Evolutionary conservation across 768 basidiomycete species (phyloP).

Genomic region (Tricholoma sp.): DNA sequence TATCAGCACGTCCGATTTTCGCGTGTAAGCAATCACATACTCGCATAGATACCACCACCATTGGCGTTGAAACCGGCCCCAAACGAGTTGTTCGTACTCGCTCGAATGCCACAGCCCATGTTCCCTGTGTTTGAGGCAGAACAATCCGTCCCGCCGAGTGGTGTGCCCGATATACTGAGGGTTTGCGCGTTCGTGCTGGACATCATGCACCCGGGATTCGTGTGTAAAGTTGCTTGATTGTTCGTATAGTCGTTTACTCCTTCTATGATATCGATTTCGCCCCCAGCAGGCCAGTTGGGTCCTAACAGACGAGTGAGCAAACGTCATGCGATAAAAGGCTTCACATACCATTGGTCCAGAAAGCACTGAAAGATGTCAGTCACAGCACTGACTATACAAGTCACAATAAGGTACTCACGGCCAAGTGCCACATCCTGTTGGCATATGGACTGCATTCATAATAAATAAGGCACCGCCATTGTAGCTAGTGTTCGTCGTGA

Average conservation of each 20-base stretch:
- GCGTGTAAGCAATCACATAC: conserved; percentile 40
- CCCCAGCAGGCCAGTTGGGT: conserved; percentile 58
- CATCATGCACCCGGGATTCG: conserved; percentile 64
- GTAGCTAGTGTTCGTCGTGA: conserved; percentile 57
- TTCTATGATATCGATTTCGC: conserved; percentile 84
- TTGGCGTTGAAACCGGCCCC: conserved; percentile 84
- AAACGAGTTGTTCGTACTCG: conserved; percentile 56
- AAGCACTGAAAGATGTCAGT: conserved; percentile 28
- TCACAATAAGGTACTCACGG: conserved; percentile 38
- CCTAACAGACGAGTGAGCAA: conserved; percentile 42
- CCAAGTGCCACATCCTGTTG: conserved; percentile 86
- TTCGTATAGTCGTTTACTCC: conserved; percentile 78
- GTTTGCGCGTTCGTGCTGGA: conserved; percentile 38
- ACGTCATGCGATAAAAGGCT: not conserved
- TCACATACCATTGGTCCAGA: conserved; percentile 40
- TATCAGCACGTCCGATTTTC: conserved; percentile 4
- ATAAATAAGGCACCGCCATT: conserved; percentile 63
- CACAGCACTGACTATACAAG: not conserved
- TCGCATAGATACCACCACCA: conserved; percentile 86
- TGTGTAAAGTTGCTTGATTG: conserved; percentile 82
- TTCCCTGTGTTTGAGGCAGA: conserved; percentile 66
- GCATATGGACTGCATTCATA: conserved; percentile 86
- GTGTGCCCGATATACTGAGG: conserved; percentile 54
- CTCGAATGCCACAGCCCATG: conserved; percentile 78
- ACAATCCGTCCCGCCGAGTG: conserved; percentile 72